Base-by-base conservation (phyloP, 2,329 filamentous ascomycete species). In the Botrytis elliptica region DNA sequence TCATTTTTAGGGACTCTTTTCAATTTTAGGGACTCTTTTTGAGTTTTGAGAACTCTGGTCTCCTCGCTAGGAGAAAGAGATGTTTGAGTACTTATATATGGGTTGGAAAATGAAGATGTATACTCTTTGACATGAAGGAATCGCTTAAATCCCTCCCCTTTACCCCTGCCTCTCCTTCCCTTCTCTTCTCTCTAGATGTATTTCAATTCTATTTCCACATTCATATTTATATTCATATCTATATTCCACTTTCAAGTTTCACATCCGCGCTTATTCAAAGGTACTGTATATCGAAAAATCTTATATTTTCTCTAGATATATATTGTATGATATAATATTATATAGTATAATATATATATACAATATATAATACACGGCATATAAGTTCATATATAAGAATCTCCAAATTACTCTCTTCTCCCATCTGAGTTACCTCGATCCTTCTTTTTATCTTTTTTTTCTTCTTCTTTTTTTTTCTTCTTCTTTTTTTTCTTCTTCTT, bases 1-100 rank as follows among this genome's bases (percentile, higher is more conserved):
- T n/a, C 1, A 0, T 1, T 52, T 52, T 3, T n/a, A 16, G n/a
- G 49, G 0, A 2, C 12, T 10, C 2, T n/a, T 5, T 10, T n/a
- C 1, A 0, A 2, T n/a, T 52, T 3, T n/a, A 16, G n/a, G 49
- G 0, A 2, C 12, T 10, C 2, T n/a, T 5, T 52, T 52, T 12
- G 12, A n/a, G 25, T 14, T 52, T n/a, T n/a, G 4, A 20, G 3
- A n/a, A 16, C 49, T n/a, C 49, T 14, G 12, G 12, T 52, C 25
- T 52, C 12, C 25, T n/a, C 14, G 0, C 4, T n/a, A 12, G 49
- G 25, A 52, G 4, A 14, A 25, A 52, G 12, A 5, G 25, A 52
- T 52, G 4, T n/a, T 52, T 2, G 1, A n/a, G n/a, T n/a, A 12
- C 7, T 52, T 6, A 25, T 0, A 52, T 0, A n/a, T 52, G 49